Conservation (phyloP, 768 basidiomycete species). For the Tylopilus sp. region DNA sequence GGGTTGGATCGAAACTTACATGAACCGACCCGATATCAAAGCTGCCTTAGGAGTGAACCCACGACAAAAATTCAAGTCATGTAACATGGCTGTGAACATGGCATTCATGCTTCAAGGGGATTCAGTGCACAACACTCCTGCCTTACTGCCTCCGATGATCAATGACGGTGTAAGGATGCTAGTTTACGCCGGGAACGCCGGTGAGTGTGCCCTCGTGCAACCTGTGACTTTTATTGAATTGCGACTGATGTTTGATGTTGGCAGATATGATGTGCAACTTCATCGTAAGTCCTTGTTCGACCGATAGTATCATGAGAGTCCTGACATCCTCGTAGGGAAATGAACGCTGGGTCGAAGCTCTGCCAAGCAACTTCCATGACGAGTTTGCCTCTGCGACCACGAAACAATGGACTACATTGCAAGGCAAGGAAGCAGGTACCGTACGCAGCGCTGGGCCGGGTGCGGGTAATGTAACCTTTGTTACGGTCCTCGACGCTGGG, state of each 20-base stretch:
- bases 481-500: constrained; percentile 77
- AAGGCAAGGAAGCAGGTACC: too few relatives aligned
- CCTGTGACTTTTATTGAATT: not conserved
- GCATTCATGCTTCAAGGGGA: constrained; percentile 83
- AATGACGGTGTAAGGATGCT: constrained; percentile 80
- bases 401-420: constrained; percentile 54
- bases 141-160: constrained; percentile 75
- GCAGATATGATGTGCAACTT: constrained; percentile 88
- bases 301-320: not conserved
- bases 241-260: constrained; percentile 14
- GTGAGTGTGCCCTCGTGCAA: constrained; percentile 36
- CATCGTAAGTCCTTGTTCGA: constrained; percentile 41
- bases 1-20: constrained; percentile 83
- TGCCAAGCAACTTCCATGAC: constrained; percentile 57
- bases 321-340: constrained; percentile 45
- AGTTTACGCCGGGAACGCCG: constrained; percentile 86
- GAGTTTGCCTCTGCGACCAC: constrained; percentile 53
- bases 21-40: constrained; percentile 79
- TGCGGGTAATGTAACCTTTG: constrained; percentile 89
- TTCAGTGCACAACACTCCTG: constrained; percentile 77
- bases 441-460: too few relatives aligned
- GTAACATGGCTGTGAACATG: constrained; percentile 78
- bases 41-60: constrained; percentile 72
- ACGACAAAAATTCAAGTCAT: constrained; percentile 57
- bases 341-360: too few relatives aligned